Percentiles rank a stretch among this genome's conserved stretches.
These are phyloP conservation scores for Trichoderma sp. DNA, from an alignment of 2,329 filamentous ascomycete genomes.

Conservation along the genomic window DNA sequence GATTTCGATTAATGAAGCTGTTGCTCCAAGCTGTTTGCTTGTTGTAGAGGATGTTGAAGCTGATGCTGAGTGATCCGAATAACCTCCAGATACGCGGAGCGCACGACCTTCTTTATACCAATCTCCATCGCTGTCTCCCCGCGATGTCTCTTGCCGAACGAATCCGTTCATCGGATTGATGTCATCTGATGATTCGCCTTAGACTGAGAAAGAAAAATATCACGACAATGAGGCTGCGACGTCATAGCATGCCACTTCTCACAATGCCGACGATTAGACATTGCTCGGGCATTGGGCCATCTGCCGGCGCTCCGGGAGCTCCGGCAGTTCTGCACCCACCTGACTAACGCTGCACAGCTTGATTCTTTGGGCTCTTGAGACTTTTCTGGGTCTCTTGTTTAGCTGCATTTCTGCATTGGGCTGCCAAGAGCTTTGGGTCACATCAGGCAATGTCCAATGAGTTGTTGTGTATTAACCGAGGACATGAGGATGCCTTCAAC, in stretches of 20 bases:
- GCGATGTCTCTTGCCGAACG: neutral
- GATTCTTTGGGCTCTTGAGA: neutral
- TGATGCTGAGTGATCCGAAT: constrained; percentile 1
- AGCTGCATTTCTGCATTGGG: neutral
- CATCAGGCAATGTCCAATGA: neutral
- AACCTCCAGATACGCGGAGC: constrained; percentile 7
- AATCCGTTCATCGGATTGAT: constrained; percentile 6
- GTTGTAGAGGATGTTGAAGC: constrained; percentile 1
- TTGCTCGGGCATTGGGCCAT: constrained; percentile 9
- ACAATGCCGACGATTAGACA: neutral
- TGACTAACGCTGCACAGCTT: neutral
- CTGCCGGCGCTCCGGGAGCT: constrained; percentile 15
- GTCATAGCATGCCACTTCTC: constrained; percentile 17
- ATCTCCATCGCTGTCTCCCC: neutral
- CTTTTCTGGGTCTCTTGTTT: neutral
- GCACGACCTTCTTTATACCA: constrained; percentile 1
- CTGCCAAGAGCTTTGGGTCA: neutral
- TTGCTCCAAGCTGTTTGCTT: neutral
- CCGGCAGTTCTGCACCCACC: constrained; percentile 12
- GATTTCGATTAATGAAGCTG: neutral
- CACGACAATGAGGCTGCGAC: neutral
- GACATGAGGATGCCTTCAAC: neutral
- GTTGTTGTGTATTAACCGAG: neutral
- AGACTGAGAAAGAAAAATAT: neutral
- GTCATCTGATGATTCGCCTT: constrained; percentile 11